Conservation (phyloP, 2,329 filamentous ascomycete genomes). For the Neophaeococcomyces aloes region DNA sequence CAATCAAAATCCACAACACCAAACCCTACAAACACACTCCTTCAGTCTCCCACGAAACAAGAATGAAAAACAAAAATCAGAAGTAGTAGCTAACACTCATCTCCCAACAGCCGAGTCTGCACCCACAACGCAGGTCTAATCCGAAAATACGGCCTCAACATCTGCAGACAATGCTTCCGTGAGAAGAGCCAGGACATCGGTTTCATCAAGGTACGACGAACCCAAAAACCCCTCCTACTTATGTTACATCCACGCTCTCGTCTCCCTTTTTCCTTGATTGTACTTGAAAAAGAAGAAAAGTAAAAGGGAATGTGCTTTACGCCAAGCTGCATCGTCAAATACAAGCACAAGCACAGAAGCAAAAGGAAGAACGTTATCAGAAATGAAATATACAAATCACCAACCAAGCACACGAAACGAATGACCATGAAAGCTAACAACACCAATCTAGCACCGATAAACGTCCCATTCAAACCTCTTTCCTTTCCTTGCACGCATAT, state of each 20-base stretch:
- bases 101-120: constrained; percentile 58
- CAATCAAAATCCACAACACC: too few relatives aligned
- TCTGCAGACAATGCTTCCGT: constrained; percentile 62
- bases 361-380: neutral
- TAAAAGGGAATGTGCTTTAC: too few relatives aligned
- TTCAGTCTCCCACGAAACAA: too few relatives aligned
- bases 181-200: constrained; percentile 59
- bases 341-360: too few relatives aligned
- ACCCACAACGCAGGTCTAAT: constrained; percentile 97
- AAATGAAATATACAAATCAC: too few relatives aligned
- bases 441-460: constrained; percentile 7
- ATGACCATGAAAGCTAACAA: neutral
- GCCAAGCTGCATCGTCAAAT: too few relatives aligned
- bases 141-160: constrained; percentile 94
- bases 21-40: too few relatives aligned
- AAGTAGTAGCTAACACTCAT: constrained; percentile 14
- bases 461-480: neutral
- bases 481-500: neutral
- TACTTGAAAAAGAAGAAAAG: too few relatives aligned
- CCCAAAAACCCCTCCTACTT: too few relatives aligned
- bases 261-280: too few relatives aligned
- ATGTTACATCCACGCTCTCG: too few relatives aligned
- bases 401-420: too few relatives aligned
- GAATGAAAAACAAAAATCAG: neutral
- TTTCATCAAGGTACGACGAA: constrained; percentile 51